phyloP scores from a whole-genome alignment of 2,329 filamentous ascomycete genomes.

The Aspergillus nomiae region DNA sequence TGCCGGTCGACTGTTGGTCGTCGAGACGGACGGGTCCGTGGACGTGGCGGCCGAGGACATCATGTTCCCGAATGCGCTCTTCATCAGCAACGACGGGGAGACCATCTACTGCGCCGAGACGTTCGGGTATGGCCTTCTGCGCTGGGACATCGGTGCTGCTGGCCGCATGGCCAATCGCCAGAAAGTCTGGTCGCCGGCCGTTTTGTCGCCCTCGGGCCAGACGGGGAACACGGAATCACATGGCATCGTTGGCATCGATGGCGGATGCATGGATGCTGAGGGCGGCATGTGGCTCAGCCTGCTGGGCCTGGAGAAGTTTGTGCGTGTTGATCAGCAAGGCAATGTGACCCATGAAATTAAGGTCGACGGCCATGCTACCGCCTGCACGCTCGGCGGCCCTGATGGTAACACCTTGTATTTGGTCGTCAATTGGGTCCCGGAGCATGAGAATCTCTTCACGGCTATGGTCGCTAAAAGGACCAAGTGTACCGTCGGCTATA shows the following conservation, averaged over 20 bases:
- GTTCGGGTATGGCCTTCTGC: not conserved
- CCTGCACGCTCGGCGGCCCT: not conserved
- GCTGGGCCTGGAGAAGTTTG: not conserved
- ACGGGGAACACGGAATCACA: not conserved
- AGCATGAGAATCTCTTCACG: not conserved
- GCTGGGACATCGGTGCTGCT: not conserved
- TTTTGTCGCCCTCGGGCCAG: not conserved
- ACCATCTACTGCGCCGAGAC: not conserved
- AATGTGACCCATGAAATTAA: not conserved
- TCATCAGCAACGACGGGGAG: not conserved
- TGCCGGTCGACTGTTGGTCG: not conserved
- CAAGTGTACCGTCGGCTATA: not conserved
- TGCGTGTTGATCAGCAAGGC: not conserved
- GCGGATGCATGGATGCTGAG: not conserved
- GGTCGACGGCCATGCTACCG: not conserved
- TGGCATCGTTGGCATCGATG: not conserved
- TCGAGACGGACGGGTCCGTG: not conserved
- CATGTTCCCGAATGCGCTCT: not conserved
- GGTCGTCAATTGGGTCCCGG: not conserved
- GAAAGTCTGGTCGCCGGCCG: not conserved
- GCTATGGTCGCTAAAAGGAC: not conserved
- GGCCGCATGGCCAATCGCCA: not conserved
- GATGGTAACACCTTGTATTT: not conserved
- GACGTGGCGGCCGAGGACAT: not conserved
- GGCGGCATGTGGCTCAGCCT: not conserved